Base-by-base conservation (phyloP, 441 rosid species). In the Dalechampia spathulata region DNA sequence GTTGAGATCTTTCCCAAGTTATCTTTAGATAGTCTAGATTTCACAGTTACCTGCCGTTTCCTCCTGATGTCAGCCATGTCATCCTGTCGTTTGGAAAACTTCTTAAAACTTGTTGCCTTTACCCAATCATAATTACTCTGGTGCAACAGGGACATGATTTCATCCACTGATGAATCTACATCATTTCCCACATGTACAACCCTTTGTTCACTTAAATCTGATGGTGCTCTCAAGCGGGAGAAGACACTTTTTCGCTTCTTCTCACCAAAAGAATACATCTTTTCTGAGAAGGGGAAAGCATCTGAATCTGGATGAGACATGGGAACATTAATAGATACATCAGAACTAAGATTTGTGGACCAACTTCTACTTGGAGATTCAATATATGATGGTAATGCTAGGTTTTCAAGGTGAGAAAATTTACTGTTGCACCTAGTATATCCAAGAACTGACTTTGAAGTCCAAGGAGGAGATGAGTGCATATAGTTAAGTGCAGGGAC, bases 201-300 rank as follows among this genome's bases (percentile, higher is more conserved):
- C 58, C 58, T 26, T 49, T 48, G 27, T 39, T 36, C 48, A 41
- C 13, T 26, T 57, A 15, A 57, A 52, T 63, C 34, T 32, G 68
- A 19, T 51, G 79, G 64, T 40, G 58, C 45, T 60, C 61, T 58
- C 51, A 85, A 56, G 58, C 88, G 86, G 19, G 72, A 67, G 62
- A 85, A 80, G 55, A 85, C 86, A 49, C 86, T 79, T 6, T 34
- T 30, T 61, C 77, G 74, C 21, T 58, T 60, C 56, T 65, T 70
- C 50, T 12, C 62, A 53, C 19, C 6, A 47, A 36, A 51, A 23
- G 62, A 50, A 44, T 62, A 11, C 42, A 50, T 47, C 6, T 23
- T 43, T 21, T 54, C 49, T 27, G 60, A 52, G 57, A 41, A 47
- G 25, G 46, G 42, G 55, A 9, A 10, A 5, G 22, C 40, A 37